phyloP scores from a whole-genome alignment of 2,329 filamentous ascomycete species.

The Neurospora crassa region DNA sequence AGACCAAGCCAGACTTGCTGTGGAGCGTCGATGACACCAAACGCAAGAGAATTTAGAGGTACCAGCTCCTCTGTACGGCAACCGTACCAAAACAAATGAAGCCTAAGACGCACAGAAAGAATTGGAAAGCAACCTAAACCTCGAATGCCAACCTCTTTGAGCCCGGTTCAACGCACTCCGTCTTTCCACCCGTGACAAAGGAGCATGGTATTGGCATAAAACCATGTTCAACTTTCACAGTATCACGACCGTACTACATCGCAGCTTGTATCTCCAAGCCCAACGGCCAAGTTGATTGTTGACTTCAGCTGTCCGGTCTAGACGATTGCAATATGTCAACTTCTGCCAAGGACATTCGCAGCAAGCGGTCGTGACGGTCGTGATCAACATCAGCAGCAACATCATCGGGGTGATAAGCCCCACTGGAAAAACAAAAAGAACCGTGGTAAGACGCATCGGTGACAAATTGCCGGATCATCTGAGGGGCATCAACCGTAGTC shows the following conservation, averaged over 20 bases:
- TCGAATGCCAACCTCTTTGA: background rate
- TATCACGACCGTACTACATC: slow-evolving; percentile 11
- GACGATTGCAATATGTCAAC: background rate
- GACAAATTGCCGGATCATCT: slow-evolving; percentile 22
- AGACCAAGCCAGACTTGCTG: background rate
- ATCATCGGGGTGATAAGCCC: slow-evolving; percentile 15
- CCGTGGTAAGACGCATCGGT: background rate
- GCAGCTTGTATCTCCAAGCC: slow-evolving; percentile 1
- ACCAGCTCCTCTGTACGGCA: too few relatives aligned
- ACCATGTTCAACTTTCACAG: slow-evolving; percentile 6
- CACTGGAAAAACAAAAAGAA: slow-evolving; percentile 16
- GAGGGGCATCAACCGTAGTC: slow-evolving; percentile 43
- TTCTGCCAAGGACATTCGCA: background rate
- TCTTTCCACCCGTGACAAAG: slow-evolving; percentile 10
- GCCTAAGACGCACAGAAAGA: too few relatives aligned
- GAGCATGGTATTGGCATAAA: slow-evolving; percentile 18
- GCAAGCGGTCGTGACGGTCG: background rate
- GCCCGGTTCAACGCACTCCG: background rate
- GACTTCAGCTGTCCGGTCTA: slow-evolving; percentile 6
- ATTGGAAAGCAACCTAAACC: background rate
- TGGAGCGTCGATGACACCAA: background rate
- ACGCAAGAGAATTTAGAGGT: background rate
- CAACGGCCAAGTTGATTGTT: background rate
- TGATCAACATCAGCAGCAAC: background rate
- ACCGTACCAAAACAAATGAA: too few relatives aligned